Evolutionary conservation across 1,284 basidiomycete species (phyloP), one percentile per base, ranked within the genome.

Genomic region (Fomitopsis palustris): DNA sequence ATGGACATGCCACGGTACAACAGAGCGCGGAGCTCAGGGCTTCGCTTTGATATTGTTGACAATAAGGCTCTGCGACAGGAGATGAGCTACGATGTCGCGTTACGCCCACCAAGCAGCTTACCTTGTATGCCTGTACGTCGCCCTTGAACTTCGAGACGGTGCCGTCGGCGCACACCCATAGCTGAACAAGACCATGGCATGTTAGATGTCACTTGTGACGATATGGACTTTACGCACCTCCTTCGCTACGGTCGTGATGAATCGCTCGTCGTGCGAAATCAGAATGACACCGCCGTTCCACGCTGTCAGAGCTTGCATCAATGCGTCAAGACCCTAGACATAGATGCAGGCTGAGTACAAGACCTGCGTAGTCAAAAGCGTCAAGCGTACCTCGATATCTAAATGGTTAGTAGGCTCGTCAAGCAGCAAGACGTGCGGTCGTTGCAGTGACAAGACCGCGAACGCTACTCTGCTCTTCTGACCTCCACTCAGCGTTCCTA

Each of bases 401-500:
- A 98, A 79, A 77, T 98, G 96, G 81, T 98, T 98, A 67, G 96
- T 97, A 61, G 96, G 96, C 87, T 96, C 94, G 74, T 98, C 95
- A 56, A 98, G 81, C 55, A 97, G 77, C 63, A 98, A 74, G 62
- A 98, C 85, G 69, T 97, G 95, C 1, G 95, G 95, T 56, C 86
- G 84, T 74, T 92, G 91, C 68, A 98, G 77, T 43, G 92, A 94
- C 43, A 99, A 76, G n/a, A 91, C 82, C 1, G 96, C 88, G 74
- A 99, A 99, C 0, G 96, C 95, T 7, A 99, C 96, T 69, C 96
- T 89, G 61, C 89, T 93, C 76, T 99, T 99, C 70, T 99, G 97
- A 75, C 97, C 97, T 74, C 95, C 96, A 72, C 88, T 91, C n/a
- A 96, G 75, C 0, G 92, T 95, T 33, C 85, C 89, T 61, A 95